Base-by-base conservation (phyloP, 1,284 basidiomycete genomes). In the Kalmanozyma brasiliensis region DNA sequence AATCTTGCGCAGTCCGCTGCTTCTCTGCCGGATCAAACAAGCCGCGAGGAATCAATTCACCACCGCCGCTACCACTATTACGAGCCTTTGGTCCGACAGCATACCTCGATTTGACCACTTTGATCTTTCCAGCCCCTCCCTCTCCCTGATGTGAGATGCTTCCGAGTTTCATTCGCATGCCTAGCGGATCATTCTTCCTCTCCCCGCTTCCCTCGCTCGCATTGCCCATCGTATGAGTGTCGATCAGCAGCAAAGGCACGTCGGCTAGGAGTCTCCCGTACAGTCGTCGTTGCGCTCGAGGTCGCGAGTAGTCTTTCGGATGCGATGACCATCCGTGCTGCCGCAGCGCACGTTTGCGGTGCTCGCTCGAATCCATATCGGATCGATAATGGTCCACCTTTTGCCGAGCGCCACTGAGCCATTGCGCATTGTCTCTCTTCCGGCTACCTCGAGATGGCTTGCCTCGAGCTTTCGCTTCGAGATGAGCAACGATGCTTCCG, bases 261-360 rank as follows among this genome's bases (percentile, higher is more conserved):
- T 64, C 37, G 30, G 52, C 33, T 0, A 70, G 49, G 1, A 70
- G 22, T 1, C 44, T 16, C 0, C 37, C 61, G 38, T 70, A 70
- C 3, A 70, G 34, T 2, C 67, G 40, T 8, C 67, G 49, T 14
- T 33, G 52, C 13, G 20, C 26, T n/a, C 67, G 37, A 1, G 38
- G 5, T 1, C 4, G 17, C 0, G 45, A 6, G n/a, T 49, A 65
- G 17, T 65, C 61, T 23, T 46, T 57, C 2, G 67, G 67, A 26
- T 64, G 42, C 3, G 49, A 57, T 8, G 26, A 14, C 67, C 67
- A 70, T n/a, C 61, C 61, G 4, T 70, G 61, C 5, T 6, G 24
- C 0, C 61, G 41, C 2, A 52, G 26, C 0, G 19, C n/a, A 2
- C 33, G 37, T 11, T 49, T 61, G 1, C 67, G 57, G 17, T 58